A percentile compares a stretch with the other conserved stretches of the same genome.
Conservation (phyloP, 768 basidiomycete genomes). For the Tricholoma bakamatsutake region DNA sequence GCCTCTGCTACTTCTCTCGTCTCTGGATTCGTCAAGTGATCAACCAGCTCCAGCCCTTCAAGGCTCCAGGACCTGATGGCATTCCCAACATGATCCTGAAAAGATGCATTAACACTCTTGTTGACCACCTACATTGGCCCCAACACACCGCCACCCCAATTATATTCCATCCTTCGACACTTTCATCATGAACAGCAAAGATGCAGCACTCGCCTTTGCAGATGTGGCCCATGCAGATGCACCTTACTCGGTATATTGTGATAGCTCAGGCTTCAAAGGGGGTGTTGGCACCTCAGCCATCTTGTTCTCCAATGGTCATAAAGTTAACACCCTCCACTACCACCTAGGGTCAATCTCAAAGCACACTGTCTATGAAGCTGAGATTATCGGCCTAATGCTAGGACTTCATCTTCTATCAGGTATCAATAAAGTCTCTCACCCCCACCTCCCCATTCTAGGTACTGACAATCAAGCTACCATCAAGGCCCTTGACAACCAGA, state of each 20-base stretch:
- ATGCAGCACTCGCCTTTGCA: background rate
- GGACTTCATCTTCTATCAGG: conserved; percentile 4
- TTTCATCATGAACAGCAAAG: background rate
- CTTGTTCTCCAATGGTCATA: background rate
- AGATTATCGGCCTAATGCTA: conserved; percentile 5
- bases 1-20: too few species aligned
- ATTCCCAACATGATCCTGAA: too few species aligned
- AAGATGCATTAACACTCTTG: too few species aligned
- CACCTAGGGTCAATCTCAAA: background rate
- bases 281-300: conserved; percentile 5
- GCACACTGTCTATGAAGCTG: conserved; percentile 5
- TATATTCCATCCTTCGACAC: conserved; percentile 4
- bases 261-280: conserved; percentile 7
- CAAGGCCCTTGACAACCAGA: background rate
- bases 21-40: too few species aligned
- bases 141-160: background rate
- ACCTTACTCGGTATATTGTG: conserved; percentile 1
- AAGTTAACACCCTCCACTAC: background rate
- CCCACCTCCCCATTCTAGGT: background rate
- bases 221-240: background rate
- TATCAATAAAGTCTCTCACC: background rate
- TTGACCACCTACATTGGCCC: too few species aligned
- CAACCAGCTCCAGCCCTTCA: too few species aligned
- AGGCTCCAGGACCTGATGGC: too few species aligned
- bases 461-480: conserved; percentile 7